Base-by-base conservation (phyloP, 371 early-diverging fungal genomes). In the Coemansia sp. region DNA sequence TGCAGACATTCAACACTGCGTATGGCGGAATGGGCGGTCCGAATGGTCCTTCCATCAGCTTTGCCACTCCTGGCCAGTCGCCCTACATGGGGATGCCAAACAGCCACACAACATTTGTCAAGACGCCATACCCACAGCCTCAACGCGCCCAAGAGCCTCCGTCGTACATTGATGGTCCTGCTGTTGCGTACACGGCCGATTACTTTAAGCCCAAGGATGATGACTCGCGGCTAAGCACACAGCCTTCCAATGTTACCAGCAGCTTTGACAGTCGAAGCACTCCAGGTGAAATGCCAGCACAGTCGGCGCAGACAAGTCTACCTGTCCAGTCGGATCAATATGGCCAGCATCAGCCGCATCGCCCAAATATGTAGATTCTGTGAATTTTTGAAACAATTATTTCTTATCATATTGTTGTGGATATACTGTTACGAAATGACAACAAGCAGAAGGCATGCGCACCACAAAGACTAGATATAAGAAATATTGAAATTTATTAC, bases 31-130 rank as follows among this genome's bases (percentile, higher is more conserved):
- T 5, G 8, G 23, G 40, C 2, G 42, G 25, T 2, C 59, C 59
- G 42, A 5, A n/a, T 26, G 59, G 42, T 7, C 48, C 67, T 7
- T 33, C 61, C 3, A 60, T 70, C 44, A 60, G 61, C 23, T 70
- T 70, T 47, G 33, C 54, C 28, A 14, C 42, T 1, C 42, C 42
- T 12, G 48, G 12, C 48, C 70, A 68, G 28, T 55, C 66, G 30
- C 70, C 67, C 8, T 67, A 67, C 48, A 11, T 37, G 16, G 68
- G 68, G 11, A 55, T 21, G 47, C 37, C 60, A 20, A 1, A 47
- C 6, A 47, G n/a, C 5, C 67, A 60, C 47, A 59, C 67, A 21
- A 52, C 53, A 3, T 67, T 67, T 67, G 67, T 67, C 53, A 67
- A 67, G 55, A 21, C 21, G 21, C 21, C 21, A 21, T 21, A 21